A percentile compares a stretch with the other conserved stretches of the same genome.
These are phyloP conservation scores for Chytriomyces confervae DNA, from an alignment of 192 early-diverging fungal species.

Conservation along the genomic window DNA sequence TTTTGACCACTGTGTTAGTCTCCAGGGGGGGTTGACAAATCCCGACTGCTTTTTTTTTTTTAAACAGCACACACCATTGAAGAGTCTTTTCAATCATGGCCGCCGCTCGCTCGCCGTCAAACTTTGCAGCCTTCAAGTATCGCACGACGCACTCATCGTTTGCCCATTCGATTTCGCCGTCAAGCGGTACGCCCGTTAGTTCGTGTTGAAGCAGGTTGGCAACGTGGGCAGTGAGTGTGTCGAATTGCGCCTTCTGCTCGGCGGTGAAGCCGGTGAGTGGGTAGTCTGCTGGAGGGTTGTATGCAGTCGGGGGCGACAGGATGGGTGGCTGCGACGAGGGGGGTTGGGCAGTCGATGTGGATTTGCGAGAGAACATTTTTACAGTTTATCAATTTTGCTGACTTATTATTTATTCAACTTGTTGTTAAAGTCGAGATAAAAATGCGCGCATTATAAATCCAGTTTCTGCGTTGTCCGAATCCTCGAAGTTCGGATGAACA, in stretches of 20 bases:
- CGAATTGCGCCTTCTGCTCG: background rate
- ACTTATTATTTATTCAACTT: too few species aligned
- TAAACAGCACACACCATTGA: constrained; percentile 14
- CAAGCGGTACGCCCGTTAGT: constrained; percentile 6
- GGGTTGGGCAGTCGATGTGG: background rate
- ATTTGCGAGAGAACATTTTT: background rate
- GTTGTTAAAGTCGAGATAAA: too few species aligned
- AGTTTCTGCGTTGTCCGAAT: too few species aligned
- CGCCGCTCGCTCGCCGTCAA: constrained; percentile 37
- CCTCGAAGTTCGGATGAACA: too few species aligned
- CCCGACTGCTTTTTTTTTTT: background rate
- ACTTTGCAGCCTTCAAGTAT: constrained; percentile 75
- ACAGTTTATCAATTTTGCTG: too few species aligned
- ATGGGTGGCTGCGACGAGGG: background rate
- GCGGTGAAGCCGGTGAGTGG: background rate
- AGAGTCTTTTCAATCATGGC: constrained; percentile 2
- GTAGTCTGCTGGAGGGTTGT: background rate
- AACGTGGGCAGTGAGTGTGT: constrained; percentile 5
- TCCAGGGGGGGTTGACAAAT: background rate
- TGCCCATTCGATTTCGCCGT: constrained; percentile 45
- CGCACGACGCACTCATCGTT: constrained; percentile 64
- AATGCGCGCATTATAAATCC: too few species aligned
- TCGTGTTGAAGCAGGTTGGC: background rate
- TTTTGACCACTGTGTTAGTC: background rate
- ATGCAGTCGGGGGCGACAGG: background rate